phyloP scores from a whole-genome alignment of 306 rosid species.

The apple (Malus domestica) region ASM211411v1 NC_041802.1:8721001-8721500 shows the following conservation, averaged over 20 bases:
- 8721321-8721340: background rate
- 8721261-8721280: background rate
- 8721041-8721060: too few species aligned
- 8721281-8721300: background rate
- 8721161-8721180: background rate
- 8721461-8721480: too few species aligned
- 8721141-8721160: background rate
- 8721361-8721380: background rate
- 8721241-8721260: background rate
- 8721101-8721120: background rate
- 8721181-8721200: background rate
- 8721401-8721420: too few species aligned
- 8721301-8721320: background rate
- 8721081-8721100: background rate
- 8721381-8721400: too few species aligned
- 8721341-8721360: background rate
- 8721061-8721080: background rate
- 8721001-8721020: too few species aligned
- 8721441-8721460: too few species aligned
- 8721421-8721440: too few species aligned
- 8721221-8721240: background rate
- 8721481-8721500: background rate
- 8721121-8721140: background rate
- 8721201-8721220: background rate
- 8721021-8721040: too few species aligned